phyloP scores from a whole-genome alignment of 495 filamentous ascomycete genomes.

The Opeltia flavorubescens region DNA sequence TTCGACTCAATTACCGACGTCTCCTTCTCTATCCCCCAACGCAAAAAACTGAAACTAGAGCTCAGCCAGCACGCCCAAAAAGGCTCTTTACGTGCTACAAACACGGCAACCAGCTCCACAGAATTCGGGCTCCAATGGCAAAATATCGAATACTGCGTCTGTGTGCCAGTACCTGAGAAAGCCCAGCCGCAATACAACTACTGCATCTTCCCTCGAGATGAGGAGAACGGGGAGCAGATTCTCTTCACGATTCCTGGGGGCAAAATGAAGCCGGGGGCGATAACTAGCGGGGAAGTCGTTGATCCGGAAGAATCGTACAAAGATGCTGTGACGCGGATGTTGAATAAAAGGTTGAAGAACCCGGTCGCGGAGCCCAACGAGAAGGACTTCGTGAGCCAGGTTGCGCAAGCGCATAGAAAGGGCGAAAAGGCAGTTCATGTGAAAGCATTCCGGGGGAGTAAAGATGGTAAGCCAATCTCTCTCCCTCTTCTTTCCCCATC shows the following conservation, averaged over 20 bases:
- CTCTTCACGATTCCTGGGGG: conserved; percentile 71
- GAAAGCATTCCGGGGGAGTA: conserved; percentile 81
- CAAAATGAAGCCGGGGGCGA: conserved; percentile 49
- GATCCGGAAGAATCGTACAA: conserved; percentile 44
- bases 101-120: conserved; percentile 45
- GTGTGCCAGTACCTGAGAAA: conserved; percentile 86
- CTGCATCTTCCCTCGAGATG: conserved; percentile 57
- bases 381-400: conserved; percentile 61
- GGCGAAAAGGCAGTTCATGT: conserved; percentile 84
- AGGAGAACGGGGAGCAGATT: conserved; percentile 55
- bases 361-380: conserved; percentile 55
- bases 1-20: conserved; percentile 51
- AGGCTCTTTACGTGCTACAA: conserved; percentile 52
- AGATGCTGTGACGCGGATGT: conserved; percentile 45
- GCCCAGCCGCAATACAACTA: conserved; percentile 79
- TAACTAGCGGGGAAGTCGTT: conserved; percentile 28
- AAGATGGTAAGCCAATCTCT: conserved; percentile 48
- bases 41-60: conserved; percentile 83
- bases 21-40: conserved; percentile 64
- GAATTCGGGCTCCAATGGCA: conserved; percentile 58
- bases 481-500: background rate
- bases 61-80: conserved; percentile 35
- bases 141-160: conserved; percentile 69
- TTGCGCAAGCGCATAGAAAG: conserved; percentile 72
- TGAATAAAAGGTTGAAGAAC: conserved; percentile 44